phyloP scores from a whole-genome alignment of 169 alveolate species.

The Plasmodium blacklocki region DNA sequence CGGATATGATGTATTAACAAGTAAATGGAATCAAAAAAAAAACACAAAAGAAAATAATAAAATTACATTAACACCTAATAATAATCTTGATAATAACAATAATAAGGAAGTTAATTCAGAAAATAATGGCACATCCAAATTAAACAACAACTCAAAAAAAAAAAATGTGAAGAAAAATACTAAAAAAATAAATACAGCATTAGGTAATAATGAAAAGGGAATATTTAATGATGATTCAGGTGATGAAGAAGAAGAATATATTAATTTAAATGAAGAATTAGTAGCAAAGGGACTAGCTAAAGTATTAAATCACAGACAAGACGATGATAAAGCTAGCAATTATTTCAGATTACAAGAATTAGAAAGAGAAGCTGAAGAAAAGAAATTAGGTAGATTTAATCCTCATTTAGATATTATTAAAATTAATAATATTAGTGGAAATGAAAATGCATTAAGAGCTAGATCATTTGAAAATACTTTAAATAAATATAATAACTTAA shows the following conservation, averaged over 20 bases:
- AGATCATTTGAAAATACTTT: slow-evolving; percentile 67
- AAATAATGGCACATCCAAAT: too few species aligned
- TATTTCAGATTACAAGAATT: slow-evolving; percentile 63
- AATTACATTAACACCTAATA: too few species aligned
- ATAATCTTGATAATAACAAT: too few species aligned
- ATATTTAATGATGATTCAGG: not conserved
- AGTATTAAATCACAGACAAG: slow-evolving; percentile 67
- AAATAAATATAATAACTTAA: slow-evolving; percentile 68
- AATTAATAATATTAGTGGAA: slow-evolving; percentile 73
- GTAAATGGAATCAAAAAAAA: slow-evolving; percentile 3
- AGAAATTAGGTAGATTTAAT: slow-evolving; percentile 58
- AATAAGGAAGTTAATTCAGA: not conserved
- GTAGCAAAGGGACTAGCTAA: slow-evolving; percentile 58
- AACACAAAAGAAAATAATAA: not conserved
- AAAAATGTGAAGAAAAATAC: not conserved
- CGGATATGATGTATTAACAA: not conserved
- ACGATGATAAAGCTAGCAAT: slow-evolving; percentile 61
- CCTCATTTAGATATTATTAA: slow-evolving; percentile 62
- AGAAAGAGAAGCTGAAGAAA: slow-evolving; percentile 68
- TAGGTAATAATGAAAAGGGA: slow-evolving; percentile 3
- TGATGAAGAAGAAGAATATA: not conserved
- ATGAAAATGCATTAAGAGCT: slow-evolving; percentile 65
- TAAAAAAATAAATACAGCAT: not conserved
- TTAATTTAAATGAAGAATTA: slow-evolving; percentile 42
- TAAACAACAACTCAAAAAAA: not conserved